phyloP scores from a whole-genome alignment of 805 yeast genomes.

The Wickerhamomyces ciferrii region DNA sequence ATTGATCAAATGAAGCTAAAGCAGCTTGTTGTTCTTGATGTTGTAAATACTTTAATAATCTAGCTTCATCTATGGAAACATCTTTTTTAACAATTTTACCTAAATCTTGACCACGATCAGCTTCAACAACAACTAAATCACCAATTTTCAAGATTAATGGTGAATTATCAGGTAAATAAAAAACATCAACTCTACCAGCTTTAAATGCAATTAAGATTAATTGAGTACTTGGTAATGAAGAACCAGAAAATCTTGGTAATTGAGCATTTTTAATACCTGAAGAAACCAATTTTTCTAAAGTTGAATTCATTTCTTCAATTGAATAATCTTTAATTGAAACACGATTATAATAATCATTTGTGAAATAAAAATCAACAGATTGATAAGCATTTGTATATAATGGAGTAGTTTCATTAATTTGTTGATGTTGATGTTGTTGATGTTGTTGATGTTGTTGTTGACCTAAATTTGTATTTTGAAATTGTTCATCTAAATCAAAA shows the following conservation, averaged over 20 bases:
- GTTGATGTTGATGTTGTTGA: neutral
- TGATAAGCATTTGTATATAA: conserved; percentile 13
- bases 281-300: neutral
- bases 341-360: conserved; percentile 17
- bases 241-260: conserved; percentile 1
- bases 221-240: conserved; percentile 21
- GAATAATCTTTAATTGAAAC: conserved; percentile 13
- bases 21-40: conserved; percentile 67
- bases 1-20: conserved; percentile 19
- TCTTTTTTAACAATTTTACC: conserved; percentile 70
- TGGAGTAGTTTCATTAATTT: conserved; percentile 12
- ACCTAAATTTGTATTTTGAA: neutral
- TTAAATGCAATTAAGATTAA: conserved; percentile 71
- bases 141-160: conserved; percentile 38
- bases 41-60: conserved; percentile 68
- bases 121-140: conserved; percentile 76
- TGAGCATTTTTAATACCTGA: conserved; percentile 1
- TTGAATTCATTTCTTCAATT: conserved; percentile 7
- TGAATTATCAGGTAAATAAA: conserved; percentile 43
- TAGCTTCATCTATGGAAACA: conserved; percentile 59
- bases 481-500: neutral
- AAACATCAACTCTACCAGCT: conserved; percentile 75
- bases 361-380: conserved; percentile 18
- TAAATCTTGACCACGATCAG: conserved; percentile 78
- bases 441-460: neutral